Base-by-base conservation (phyloP, 805 yeast species). In the Wickerhamiella dianesei region DNA sequence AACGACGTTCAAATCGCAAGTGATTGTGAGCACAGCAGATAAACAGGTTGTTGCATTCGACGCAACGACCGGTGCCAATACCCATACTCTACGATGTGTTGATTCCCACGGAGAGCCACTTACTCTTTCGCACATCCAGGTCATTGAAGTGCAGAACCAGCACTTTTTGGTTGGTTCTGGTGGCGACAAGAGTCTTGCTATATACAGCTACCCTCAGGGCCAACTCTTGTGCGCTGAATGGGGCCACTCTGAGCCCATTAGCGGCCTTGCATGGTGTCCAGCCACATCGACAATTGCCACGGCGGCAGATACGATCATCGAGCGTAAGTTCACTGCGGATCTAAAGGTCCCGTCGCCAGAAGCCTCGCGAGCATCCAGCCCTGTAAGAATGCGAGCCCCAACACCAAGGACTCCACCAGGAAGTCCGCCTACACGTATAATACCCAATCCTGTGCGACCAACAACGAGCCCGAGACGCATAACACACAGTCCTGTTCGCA, bases 171-270 rank as follows among this genome's bases (percentile, higher is more conserved):
- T 59, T 1, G 68, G 61, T 0, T 47, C 62, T 12, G 64, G 76
- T 2, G 59, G 75, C 0, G 87, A 80, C 58, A 78, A 77, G 57
- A 72, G 82, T 21, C 59, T 81, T 2, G 61, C 82, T 20, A 54
- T 68, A 1, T 77, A 72, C 55, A 66, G 67, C 22, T 72, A 68
- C 50, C 47, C 54, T 1, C 65, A 64, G 5, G 81, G 79, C 1
- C 72, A 63, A 44, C 68, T 68, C 8, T 40, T 76, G 8, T 67
- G 74, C 5, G 65, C 71, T 0, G 72, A 68, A 42, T 80, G 82
- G 81, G 88, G 76, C 0, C 79, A 74, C 52, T 69, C 78, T 0
- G 77, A 78, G 37, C 59, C 71, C 0, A 68, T 78, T 3, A 58
- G 73, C 13, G 72, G 75, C 0, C 48, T 79, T 1, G 51, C 51